These are phyloP conservation scores for Margaritispora aquatica DNA, from an alignment of 495 filamentous ascomycete genomes.

Conservation along the genomic window DNA sequence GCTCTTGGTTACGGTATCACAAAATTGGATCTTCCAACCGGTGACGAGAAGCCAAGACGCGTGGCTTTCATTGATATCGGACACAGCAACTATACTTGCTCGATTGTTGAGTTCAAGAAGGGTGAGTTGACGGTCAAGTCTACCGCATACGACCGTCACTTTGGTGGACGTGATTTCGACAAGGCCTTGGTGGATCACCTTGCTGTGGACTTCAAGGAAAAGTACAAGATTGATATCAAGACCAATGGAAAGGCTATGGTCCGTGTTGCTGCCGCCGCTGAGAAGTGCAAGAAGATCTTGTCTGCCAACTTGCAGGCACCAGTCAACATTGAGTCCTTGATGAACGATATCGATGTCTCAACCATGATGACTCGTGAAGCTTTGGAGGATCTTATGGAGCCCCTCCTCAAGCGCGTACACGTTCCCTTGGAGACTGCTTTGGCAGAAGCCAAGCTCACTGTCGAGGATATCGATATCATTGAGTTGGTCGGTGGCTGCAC, in stretches of 20 bases:
- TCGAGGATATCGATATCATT: conserved; percentile 88
- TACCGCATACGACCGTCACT: conserved; percentile 91
- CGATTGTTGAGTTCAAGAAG: conserved; percentile 95
- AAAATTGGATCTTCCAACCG: conserved; percentile 80
- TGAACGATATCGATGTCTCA: conserved; percentile 94
- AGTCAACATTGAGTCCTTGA: conserved; percentile 96
- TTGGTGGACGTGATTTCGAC: conserved; percentile 97
- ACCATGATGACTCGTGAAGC: conserved; percentile 90
- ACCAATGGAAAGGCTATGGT: conserved; percentile 82
- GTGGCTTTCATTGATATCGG: conserved; percentile 95
- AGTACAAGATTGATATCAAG: conserved; percentile 86
- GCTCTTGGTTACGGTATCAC: conserved; percentile 97
- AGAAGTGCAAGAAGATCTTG: conserved; percentile 98
- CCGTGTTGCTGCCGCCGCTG: conserved; percentile 78
- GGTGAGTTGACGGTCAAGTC: conserved; percentile 91
- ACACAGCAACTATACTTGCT: conserved; percentile 89
- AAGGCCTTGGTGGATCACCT: conserved; percentile 91
- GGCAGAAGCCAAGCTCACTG: conserved; percentile 79
- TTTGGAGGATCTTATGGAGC: conserved; percentile 83
- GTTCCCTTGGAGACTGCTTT: conserved; percentile 83
- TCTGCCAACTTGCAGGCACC: conserved; percentile 92
- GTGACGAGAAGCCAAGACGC: conserved; percentile 88
- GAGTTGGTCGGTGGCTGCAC: conserved; percentile 95
- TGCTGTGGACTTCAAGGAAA: conserved; percentile 87
- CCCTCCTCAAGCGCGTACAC: conserved; percentile 69